Base-by-base conservation (phyloP, 306 rosid genomes). In the Vicia villosa region DNA sequence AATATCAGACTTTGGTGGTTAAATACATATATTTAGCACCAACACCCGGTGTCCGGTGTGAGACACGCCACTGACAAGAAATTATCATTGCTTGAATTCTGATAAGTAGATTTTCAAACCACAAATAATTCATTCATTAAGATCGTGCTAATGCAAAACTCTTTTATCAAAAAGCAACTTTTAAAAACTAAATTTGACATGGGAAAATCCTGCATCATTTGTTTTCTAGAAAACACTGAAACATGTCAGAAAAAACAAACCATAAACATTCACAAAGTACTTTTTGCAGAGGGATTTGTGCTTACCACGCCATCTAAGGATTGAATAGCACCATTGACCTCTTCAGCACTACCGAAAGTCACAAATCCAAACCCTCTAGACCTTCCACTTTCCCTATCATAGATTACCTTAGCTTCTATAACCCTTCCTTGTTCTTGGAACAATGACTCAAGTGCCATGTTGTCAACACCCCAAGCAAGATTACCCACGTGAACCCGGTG, bases 321-420 rank as follows among this genome's bases (percentile, higher is more conserved):
- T 57, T 77, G 82, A 77, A 94, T 83, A 52, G 97, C 99, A 75
- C 75, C 69, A 84, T 69, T 80, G 74, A 87, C 93, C 78, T 90
- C 97, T 20, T 84, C 85, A 5, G 92, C 74, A 38, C 85, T 79
- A 66, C 80, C 50, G 69, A 64, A 91, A 37, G 99, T 91, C 70
- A 94, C 95, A 78, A 94, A 94, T 61, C 99, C 96, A 57, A 94
- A 94, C 24, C 99, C 99, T 78, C 88, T 94, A 22, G 99, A 94
- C 68, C 89, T 85, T 40, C 99, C 99, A 85, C 88, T 94, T n/a
- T 94, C 99, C 81, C 96, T 87, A 65, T 94, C 99, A 70, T 76
- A 91, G 74, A 94, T 82, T 4, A 94, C 99, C 83, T 77, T 91
- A 15, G 99, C 99, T 45, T 94, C 96, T 80, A 94, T 19, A 68